Percentiles rank a stretch among this genome's conserved stretches.
Evolutionary conservation across 768 basidiomycete genomes (phyloP).

Genomic region (Polyporus arcularius): DNA sequence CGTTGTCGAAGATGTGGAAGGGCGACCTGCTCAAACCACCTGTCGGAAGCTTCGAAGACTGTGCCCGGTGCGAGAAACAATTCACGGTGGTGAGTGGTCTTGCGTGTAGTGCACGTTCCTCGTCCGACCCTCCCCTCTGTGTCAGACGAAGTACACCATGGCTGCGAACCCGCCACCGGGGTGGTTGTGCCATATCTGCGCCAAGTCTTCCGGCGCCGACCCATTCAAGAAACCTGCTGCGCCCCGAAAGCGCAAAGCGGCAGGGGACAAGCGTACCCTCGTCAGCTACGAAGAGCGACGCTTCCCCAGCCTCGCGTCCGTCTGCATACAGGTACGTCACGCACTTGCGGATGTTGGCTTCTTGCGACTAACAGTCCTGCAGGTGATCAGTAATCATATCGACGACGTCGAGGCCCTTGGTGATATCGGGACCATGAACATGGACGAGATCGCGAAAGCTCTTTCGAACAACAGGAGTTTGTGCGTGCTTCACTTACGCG

Average conservation of each 20-base stretch:
- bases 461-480: conserved; percentile 79
- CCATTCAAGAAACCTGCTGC: conserved; percentile 81
- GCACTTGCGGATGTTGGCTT: neutral
- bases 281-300: conserved; percentile 68
- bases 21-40: conserved; percentile 51
- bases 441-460: conserved; percentile 82
- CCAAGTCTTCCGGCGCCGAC: conserved; percentile 73
- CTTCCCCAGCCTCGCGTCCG: conserved; percentile 68
- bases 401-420: conserved; percentile 88
- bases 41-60: conserved; percentile 77
- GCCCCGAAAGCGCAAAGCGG: conserved; percentile 61
- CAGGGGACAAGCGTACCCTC: conserved; percentile 67
- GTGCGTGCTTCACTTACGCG: conserved; percentile 46
- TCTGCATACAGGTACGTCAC: conserved; percentile 74
- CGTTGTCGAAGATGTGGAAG: conserved; percentile 52
- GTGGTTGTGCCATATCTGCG: conserved; percentile 83
- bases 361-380: neutral
- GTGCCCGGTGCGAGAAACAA: conserved; percentile 78
- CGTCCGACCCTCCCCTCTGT: neutral
- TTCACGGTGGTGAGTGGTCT: conserved; percentile 78
- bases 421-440: conserved; percentile 81
- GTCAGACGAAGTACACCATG: conserved; percentile 84
- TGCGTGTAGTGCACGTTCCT: neutral
- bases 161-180: conserved; percentile 70
- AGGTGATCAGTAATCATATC: conserved; percentile 86